Evolutionary conservation across 179 eudicot genomes (phyloP).

Genomic region (Spinacia oleracea): DNA sequence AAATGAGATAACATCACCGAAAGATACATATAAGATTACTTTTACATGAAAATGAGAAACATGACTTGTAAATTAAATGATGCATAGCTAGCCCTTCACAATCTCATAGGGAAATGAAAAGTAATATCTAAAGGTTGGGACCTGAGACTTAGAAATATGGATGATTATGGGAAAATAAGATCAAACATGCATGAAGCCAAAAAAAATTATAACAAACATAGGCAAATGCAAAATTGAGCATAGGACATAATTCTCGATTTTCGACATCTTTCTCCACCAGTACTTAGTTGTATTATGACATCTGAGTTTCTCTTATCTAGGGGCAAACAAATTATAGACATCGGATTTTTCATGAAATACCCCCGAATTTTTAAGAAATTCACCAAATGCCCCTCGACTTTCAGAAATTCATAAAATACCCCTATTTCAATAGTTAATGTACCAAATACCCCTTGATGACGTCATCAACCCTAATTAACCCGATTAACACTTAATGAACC

Average conservation of each 20-base stretch:
- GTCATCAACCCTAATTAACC: too few species aligned
- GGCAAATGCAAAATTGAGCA: background rate
- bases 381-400: too few species aligned
- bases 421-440: too few species aligned
- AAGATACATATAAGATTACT: too few species aligned
- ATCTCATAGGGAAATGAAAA: background rate
- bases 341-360: too few species aligned
- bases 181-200: background rate
- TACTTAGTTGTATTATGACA: conserved; percentile 85
- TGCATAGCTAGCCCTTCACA: background rate
- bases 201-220: background rate
- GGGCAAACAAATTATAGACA: conserved; percentile 11
- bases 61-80: background rate
- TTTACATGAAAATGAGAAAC: background rate
- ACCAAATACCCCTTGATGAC: too few species aligned
- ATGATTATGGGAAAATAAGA: background rate
- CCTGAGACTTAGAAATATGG: background rate
- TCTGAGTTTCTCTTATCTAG: conserved; percentile 91
- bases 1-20: too few species aligned
- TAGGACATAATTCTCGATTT: conserved; percentile 47
- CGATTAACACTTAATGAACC: too few species aligned
- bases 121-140: background rate
- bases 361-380: too few species aligned
- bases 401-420: too few species aligned
- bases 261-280: conserved; percentile 81